Percentiles rank a stretch among this genome's conserved stretches.
Conservation (phyloP, 2,329 filamentous ascomycete species). For the Sporothrix inflata region DNA sequence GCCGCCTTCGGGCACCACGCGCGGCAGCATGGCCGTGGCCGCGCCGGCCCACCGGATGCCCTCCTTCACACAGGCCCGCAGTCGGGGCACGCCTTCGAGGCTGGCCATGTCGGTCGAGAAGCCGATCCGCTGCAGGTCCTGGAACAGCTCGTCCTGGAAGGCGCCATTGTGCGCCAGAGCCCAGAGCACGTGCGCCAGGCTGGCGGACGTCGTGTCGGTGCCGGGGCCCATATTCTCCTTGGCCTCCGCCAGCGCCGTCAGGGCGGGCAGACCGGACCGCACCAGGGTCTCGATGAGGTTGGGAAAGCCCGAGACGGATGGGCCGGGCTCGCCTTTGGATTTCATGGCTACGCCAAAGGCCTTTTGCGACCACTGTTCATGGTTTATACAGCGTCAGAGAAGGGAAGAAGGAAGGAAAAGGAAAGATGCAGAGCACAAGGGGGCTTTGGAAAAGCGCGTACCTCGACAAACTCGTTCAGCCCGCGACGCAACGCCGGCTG, state of each 20-base stretch:
- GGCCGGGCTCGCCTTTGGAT: neutral
- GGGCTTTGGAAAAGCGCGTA: neutral
- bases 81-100: constrained; percentile 25
- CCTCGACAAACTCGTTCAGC: neutral
- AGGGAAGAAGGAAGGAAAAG: no score
- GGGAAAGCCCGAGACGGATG: neutral
- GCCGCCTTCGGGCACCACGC: constrained; percentile 26
- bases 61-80: constrained; percentile 30
- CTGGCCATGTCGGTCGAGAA: constrained; percentile 30
- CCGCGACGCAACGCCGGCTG: neutral
- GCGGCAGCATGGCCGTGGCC: constrained; percentile 30
- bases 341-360: neutral
- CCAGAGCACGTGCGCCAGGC: constrained; percentile 29
- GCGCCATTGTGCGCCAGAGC: constrained; percentile 24
- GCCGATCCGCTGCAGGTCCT: constrained; percentile 11
- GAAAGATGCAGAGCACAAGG: no score
- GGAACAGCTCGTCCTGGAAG: constrained; percentile 28
- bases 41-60: constrained; percentile 31
- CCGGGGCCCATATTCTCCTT: constrained; percentile 32
- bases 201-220: constrained; percentile 30
- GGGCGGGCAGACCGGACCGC: constrained; percentile 20
- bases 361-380: constrained; percentile 16
- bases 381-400: no score
- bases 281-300: constrained; percentile 15
- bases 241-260: constrained; percentile 28